Evolutionary conservation across 2,329 filamentous ascomycete species (phyloP).

Genomic region (Botrytis deweyae): DNA sequence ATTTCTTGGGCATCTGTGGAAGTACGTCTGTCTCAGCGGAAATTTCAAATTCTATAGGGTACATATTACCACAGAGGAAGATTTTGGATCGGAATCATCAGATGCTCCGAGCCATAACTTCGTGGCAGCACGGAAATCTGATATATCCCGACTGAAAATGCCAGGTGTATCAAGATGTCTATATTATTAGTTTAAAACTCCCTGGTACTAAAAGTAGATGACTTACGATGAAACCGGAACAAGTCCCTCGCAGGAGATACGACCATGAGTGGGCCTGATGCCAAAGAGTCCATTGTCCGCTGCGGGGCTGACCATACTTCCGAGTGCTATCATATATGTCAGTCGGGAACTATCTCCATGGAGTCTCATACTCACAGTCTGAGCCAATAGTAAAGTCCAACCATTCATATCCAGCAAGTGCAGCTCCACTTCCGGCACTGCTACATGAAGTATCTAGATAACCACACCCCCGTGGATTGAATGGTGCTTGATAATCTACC

Average conservation of each 20-base stretch:
- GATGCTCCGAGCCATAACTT: constrained; percentile 20
- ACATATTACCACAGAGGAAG: neutral
- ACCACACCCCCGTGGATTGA: constrained; percentile 47
- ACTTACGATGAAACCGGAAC: constrained; percentile 25
- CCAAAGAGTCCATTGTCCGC: constrained; percentile 27
- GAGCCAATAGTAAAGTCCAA: constrained; percentile 51
- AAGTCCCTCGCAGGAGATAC: constrained; percentile 22
- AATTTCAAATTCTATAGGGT: neutral
- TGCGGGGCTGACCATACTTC: constrained; percentile 31
- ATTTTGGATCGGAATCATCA: neutral
- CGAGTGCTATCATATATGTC: constrained; percentile 15
- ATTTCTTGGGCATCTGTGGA: neutral
- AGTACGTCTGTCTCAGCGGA: neutral
- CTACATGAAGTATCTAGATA: constrained; percentile 48
- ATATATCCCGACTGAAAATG: constrained; percentile 27
- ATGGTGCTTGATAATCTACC: constrained; percentile 42
- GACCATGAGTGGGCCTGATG: constrained; percentile 25
- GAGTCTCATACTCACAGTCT: constrained; percentile 39
- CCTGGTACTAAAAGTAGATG: too few relatives aligned
- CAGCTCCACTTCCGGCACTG: constrained; percentile 47
- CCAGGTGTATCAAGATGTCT: constrained; percentile 30
- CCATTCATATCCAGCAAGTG: constrained; percentile 46
- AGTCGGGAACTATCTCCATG: neutral
- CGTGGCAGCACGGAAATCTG: constrained; percentile 13
- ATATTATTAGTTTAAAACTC: neutral